Percentiles rank a stretch among this genome's conserved stretches.
phyloP scores from a whole-genome alignment of 2,329 filamentous ascomycete genomes.

The Xylariaceae sp. region DNA sequence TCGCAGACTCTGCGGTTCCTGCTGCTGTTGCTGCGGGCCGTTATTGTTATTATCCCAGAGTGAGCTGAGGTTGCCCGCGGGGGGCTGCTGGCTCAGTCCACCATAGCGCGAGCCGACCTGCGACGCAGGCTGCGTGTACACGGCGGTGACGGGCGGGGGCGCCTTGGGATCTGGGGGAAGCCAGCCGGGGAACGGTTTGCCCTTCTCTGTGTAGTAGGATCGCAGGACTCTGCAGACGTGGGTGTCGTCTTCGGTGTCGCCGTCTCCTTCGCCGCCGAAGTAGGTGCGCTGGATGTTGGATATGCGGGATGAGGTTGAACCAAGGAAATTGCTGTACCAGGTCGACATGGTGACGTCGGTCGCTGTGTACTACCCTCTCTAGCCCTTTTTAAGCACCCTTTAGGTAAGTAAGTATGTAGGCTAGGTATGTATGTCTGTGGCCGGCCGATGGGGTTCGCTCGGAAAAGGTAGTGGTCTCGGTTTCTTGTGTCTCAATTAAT shows the following conservation, averaged over 20 bases:
- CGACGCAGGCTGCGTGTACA: constrained; percentile 50
- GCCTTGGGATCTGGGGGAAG: constrained; percentile 85
- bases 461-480: too few species aligned
- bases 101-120: constrained; percentile 53
- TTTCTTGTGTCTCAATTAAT: too few species aligned
- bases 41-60: constrained; percentile 53
- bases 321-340: constrained; percentile 74
- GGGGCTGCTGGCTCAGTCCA: constrained; percentile 36
- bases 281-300: constrained; percentile 66
- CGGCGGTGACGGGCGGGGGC: constrained; percentile 50
- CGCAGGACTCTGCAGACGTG: constrained; percentile 92
- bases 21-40: constrained; percentile 32
- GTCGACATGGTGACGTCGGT: constrained; percentile 57
- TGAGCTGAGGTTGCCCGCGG: constrained; percentile 45
- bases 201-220: constrained; percentile 88
- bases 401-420: too few species aligned
- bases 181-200: constrained; percentile 76
- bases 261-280: constrained; percentile 61
- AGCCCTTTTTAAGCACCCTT: too few species aligned
- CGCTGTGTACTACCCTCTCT: too few species aligned
- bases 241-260: constrained; percentile 82
- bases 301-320: constrained; percentile 61
- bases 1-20: constrained; percentile 42
- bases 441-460: too few species aligned
- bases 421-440: too few species aligned